Evolutionary conservation across 768 basidiomycete species (phyloP).

Genomic region (Suillus paluster): DNA sequence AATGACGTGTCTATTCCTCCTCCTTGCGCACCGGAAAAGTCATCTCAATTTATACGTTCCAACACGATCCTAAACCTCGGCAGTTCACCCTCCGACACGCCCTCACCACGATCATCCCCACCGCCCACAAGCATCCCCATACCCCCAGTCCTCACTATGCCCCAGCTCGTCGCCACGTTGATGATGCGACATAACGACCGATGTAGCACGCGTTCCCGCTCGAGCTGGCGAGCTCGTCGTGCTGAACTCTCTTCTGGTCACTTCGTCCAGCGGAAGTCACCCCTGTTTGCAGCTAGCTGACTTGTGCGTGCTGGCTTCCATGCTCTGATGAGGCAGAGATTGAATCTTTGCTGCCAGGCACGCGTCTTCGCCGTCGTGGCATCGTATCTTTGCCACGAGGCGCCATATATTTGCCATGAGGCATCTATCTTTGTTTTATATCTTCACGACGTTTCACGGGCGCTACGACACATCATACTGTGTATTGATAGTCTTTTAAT

Average conservation of each 20-base stretch:
- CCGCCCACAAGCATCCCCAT: conserved; percentile 12
- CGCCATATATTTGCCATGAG: background rate
- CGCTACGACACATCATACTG: conserved; percentile 27
- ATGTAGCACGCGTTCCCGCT: conserved; percentile 21
- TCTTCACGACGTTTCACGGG: conserved; percentile 9
- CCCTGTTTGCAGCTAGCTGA: conserved; percentile 25
- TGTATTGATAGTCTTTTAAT: conserved; percentile 31
- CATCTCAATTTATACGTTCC: conserved; percentile 13
- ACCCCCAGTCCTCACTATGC: conserved; percentile 29
- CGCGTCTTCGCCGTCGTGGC: background rate
- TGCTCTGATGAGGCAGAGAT: conserved; percentile 1
- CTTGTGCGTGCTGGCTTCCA: background rate
- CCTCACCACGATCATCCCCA: conserved; percentile 11
- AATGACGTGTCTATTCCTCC: conserved; percentile 5
- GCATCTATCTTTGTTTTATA: conserved; percentile 5
- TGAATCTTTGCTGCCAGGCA: conserved; percentile 1
- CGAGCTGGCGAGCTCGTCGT: conserved; percentile 10
- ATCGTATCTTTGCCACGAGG: background rate
- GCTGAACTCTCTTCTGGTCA: conserved; percentile 12
- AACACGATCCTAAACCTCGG: conserved; percentile 21
- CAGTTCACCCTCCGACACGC: background rate
- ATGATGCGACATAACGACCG: conserved; percentile 31
- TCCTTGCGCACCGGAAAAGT: conserved; percentile 1
- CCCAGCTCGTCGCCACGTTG: conserved; percentile 36
- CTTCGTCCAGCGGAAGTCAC: conserved; percentile 27